Evolutionary conservation across 2,329 filamentous ascomycete genomes (phyloP), one percentile per base, ranked within the genome.

Genomic region (Scorias spongiosa): DNA sequence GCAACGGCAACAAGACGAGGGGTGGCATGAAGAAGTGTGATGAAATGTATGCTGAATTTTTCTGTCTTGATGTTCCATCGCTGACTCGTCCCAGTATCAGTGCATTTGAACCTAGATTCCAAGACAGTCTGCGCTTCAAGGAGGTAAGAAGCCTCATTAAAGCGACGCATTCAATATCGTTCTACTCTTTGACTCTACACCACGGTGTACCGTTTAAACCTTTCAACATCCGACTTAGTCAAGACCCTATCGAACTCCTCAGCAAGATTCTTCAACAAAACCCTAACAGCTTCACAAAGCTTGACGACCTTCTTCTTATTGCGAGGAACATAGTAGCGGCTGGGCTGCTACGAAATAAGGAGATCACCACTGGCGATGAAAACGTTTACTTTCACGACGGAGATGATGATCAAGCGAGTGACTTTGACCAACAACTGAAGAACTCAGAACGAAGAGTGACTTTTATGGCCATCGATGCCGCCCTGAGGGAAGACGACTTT

Each of bases 191-290:
- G 4, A 83, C 81, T 0, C 69, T 91, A 10, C 85, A 84, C 49
- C 81, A 87, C 53, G 82, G 81, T 40, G 81, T 88, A 44, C 82
- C 83, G 0, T 88, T 91, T 52, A 80, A 78, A 41, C 84, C 84
- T 1, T 80, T 88, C 28, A 77, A 81, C 39, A 74, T 91, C 17
- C 76, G 84, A n/a, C 79, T 85, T 14, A 82, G 83, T 56, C 66
- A 74, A 1, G 84, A 91, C 59, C 83, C 85, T 0, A 66, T 89
- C 12, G 78, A 76, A 0, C 77, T 91, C 26, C 70, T 91, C 40
- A 72, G 69, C 29, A 86, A 80, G 52, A 72, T 89, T 1, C 66
- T 93, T 3, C 79, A 84, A 52, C 84, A 88, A 49, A 93, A 91
- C 48, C 66, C 70, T 0, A 74, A 75, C 49, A 80, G 78, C 51